phyloP scores from a whole-genome alignment of 1,284 basidiomycete genomes.

The Apiotrichum porosum region DNA sequence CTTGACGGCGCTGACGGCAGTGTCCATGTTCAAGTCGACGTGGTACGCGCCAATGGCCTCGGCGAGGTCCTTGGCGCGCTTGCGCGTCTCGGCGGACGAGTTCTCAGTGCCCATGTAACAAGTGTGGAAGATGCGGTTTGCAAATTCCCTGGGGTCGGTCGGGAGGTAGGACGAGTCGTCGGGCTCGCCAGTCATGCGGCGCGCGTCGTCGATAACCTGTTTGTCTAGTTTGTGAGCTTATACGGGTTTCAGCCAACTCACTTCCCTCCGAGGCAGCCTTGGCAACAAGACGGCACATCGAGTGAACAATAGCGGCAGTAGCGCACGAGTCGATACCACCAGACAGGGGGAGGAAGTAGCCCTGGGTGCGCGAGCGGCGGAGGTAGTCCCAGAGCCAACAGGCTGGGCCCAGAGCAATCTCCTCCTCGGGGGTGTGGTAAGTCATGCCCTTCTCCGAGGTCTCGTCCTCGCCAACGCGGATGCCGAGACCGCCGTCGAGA shows the following conservation, averaged over 20 bases:
- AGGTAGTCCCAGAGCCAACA: conserved; percentile 99
- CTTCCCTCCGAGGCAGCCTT: conserved; percentile 68
- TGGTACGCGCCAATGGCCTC: conserved; percentile 94
- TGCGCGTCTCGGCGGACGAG: conserved; percentile 78
- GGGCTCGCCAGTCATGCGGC: conserved; percentile 79
- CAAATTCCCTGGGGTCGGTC: conserved; percentile 78
- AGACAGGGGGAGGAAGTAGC: conserved; percentile 92
- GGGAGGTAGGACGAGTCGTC: conserved; percentile 77
- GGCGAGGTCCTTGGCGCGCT: conserved; percentile 78
- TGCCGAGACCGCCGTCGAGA: conserved; percentile 55
- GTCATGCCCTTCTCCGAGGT: conserved; percentile 56
- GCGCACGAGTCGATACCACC: conserved; percentile 99
- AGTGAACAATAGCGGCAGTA: conserved; percentile 89
- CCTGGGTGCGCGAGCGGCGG: conserved; percentile 84
- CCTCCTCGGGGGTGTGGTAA: conserved; percentile 89
- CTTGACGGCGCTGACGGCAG: conserved; percentile 74
- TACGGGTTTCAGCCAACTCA: conserved; percentile 48
- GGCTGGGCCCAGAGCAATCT: conserved; percentile 94
- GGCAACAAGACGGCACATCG: conserved; percentile 88
- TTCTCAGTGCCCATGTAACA: conserved; percentile 99
- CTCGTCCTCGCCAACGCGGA: conserved; percentile 64
- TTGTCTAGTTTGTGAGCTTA: conserved; percentile 54
- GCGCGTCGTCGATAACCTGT: conserved; percentile 85
- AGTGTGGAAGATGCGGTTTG: conserved; percentile 84
- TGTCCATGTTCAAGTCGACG: conserved; percentile 93